Evolutionary conservation across 306 rosid species (phyloP).

Genomic region (Cucurbita maxima): DNA sequence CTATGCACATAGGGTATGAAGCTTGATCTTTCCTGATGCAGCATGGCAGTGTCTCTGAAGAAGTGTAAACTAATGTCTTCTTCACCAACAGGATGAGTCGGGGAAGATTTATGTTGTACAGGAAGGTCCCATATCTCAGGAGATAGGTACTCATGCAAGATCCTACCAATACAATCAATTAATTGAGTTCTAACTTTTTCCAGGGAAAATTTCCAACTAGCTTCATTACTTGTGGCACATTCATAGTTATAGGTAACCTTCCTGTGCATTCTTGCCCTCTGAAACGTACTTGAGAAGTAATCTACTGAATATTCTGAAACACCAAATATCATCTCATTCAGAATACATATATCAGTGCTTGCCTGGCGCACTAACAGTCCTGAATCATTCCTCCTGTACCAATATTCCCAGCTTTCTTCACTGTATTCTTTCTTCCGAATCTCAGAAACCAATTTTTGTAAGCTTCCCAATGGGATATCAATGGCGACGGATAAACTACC

Average conservation of each 20-base stretch:
- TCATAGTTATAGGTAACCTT: constrained; percentile 19
- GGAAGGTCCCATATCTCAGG: constrained; percentile 85
- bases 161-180: constrained; percentile 67
- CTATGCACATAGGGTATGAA: constrained; percentile 3
- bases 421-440: constrained; percentile 55
- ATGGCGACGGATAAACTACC: constrained; percentile 45
- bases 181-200: constrained; percentile 42
- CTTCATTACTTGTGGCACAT: constrained; percentile 12
- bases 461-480: constrained; percentile 57
- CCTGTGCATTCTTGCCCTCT: constrained; percentile 19
- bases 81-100: constrained; percentile 27
- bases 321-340: constrained; percentile 87
- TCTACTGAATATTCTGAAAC: constrained; percentile 54
- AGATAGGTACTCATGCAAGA: constrained; percentile 75
- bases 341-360: constrained; percentile 79
- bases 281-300: constrained; percentile 44
- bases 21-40: constrained; percentile 55
- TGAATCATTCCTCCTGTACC: constrained; percentile 80
- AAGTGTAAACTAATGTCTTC: constrained; percentile 46
- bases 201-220: constrained; percentile 43
- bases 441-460: constrained; percentile 69
- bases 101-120: constrained; percentile 20
- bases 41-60: constrained; percentile 62
- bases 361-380: constrained; percentile 85
- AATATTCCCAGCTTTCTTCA: constrained; percentile 63